Conservation (phyloP, 768 basidiomycete species). For the Tulasnella sp. region DNA sequence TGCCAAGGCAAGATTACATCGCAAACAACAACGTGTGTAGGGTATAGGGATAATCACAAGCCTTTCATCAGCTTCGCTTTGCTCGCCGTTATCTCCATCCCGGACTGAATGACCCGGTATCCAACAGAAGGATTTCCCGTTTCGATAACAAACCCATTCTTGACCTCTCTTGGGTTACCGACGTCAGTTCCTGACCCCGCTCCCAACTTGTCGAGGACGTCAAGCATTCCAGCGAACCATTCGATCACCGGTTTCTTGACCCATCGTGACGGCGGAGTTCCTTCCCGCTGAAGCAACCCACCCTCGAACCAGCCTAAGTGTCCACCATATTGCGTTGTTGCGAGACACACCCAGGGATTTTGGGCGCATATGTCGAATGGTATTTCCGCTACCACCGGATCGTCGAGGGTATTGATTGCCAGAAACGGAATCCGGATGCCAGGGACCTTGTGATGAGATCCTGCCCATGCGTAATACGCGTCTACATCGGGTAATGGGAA, state of each 20-base stretch:
- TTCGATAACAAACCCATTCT: slow-evolving; percentile 14
- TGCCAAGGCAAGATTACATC: neutral
- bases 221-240: slow-evolving; percentile 9
- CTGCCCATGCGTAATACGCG: slow-evolving; percentile 21
- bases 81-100: neutral
- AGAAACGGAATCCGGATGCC: slow-evolving; percentile 22
- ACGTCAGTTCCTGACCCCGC: slow-evolving; percentile 1
- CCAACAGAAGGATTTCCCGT: slow-evolving; percentile 2
- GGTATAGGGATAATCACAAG: neutral
- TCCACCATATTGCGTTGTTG: slow-evolving; percentile 9
- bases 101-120: slow-evolving; percentile 1
- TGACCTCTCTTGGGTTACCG: slow-evolving; percentile 1
- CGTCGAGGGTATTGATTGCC: slow-evolving; percentile 22
- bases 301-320: slow-evolving; percentile 16
- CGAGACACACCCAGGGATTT: slow-evolving; percentile 20
- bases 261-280: slow-evolving; percentile 11
- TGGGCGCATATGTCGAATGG: slow-evolving; percentile 16
- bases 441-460: slow-evolving; percentile 14
- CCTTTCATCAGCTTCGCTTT: slow-evolving; percentile 5
- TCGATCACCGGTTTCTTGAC: slow-evolving; percentile 14
- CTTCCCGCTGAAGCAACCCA: neutral
- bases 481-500: slow-evolving; percentile 16
- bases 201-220: slow-evolving; percentile 13
- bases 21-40: neutral
- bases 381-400: slow-evolving; percentile 22